Base-by-base conservation (phyloP, 2,329 filamentous ascomycete genomes). In the Fusarium decemcellulare region DNA sequence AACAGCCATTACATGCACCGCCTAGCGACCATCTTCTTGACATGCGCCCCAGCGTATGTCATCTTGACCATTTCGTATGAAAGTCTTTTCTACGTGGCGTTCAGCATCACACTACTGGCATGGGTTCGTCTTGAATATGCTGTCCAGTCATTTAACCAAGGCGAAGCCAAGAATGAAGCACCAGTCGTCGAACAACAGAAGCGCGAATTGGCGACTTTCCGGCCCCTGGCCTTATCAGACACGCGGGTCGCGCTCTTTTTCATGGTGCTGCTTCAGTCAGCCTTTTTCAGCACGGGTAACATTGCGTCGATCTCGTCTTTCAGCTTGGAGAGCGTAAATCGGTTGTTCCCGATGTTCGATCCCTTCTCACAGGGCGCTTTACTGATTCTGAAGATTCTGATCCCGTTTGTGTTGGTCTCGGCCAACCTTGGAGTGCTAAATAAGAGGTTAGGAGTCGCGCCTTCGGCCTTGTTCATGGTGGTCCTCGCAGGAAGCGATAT, bases 21-120 rank as follows among this genome's bases (percentile, higher is more conserved):
- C 27, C 85, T 99, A 5, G 87, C 95, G 71, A 89, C 97, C 72
- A 90, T 98, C 57, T 99, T 98, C 82, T 85, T 99, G 51, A 93
- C 95, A 6, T 98, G 97, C 77, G 92, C 95, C 0, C 96, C 96
- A 0, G 92, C 92, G 2, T 99, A 98, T 80, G 92, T 99, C 76
- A 95, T 99, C 75, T 88, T 99, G 53, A 97, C 95, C 8, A 98
- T 98, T 73, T 98, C 95, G 1, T 99, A 97, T 81, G 96, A 99
- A 80, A 95, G 95, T 0, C 86, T 99, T 3, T 99, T 99, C 80
- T 99, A 98, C 80, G 89, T 98, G 63, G 90, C 92, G 11, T 99
- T 98, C 80, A 94, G 91, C 76, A 84, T 92, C 57, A 93, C 91
- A 23, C 83, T 99, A 6, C 86, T 97, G 54, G 90, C 91, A 59